Evolutionary conservation across 2,329 filamentous ascomycete species (phyloP), one percentile per base, ranked within the genome.

Genomic region (Penicillium sp.): DNA sequence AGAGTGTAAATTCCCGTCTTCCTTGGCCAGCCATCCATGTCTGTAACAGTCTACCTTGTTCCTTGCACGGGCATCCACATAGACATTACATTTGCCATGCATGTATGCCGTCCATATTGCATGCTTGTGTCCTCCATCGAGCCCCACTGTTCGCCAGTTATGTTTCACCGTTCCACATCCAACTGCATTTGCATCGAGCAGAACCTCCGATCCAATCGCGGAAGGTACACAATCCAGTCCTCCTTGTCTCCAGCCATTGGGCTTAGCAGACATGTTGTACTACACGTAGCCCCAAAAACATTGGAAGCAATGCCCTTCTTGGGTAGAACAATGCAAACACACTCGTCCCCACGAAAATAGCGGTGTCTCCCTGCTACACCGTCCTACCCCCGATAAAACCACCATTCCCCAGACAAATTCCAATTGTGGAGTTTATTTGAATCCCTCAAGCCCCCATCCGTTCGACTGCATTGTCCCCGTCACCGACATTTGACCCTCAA

Each of bases 161-260:
- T 5, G 35, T 51, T 39, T n/a, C 33, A 39, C 49, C 16, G 27
- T 51, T 33, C 24, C 43, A 31, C 24, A 27, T n/a, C 6, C 43
- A 39, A 13, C 49, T 22, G 49, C 49, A 51, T 39, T 4, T 9
- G 14, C 49, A 37, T 24, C 35, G 13, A 4, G 0, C 33, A 39
- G 36, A 51, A 39, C 49, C 49, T 51, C 49, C 35, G 49, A 51
- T 51, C 33, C 49, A 37, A 37, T 51, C 49, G 49, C 49, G 33
- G 49, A 51, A 51, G 11, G 27, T 37, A 24, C 49, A n/a, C 33
- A 4, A 2, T 16, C 35, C 47, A 27, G 18, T n/a, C 16, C 2
- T 39, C 19, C 11, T 6, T 14, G 31, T 7, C 10, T 16, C 19
- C 22, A 16, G 5, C 22, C 13, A n/a, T 44, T 16, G 22, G 27